Conservation (phyloP, 169 alveolate genomes). For the Miamiensis avidus region DNA sequence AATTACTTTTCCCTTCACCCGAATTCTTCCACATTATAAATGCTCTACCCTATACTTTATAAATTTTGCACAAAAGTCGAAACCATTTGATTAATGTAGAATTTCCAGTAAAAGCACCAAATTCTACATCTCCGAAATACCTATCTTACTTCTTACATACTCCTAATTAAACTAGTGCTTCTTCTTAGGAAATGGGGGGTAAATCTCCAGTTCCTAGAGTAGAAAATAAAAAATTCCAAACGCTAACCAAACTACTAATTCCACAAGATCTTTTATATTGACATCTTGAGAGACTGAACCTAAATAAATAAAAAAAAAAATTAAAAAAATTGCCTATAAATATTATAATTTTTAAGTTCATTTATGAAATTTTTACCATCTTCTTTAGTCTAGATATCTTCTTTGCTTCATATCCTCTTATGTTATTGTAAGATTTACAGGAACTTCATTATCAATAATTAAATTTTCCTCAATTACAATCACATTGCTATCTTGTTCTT, state of each 20-base stretch:
- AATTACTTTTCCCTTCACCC: constrained; percentile 43
- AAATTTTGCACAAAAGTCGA: constrained; percentile 42
- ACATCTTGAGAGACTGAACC: constrained; percentile 67
- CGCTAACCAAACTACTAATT: constrained; percentile 62
- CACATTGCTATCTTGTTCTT: background rate
- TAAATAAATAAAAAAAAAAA: background rate
- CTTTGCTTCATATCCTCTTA: constrained; percentile 66
- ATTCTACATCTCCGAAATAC: constrained; percentile 60
- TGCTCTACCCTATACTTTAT: constrained; percentile 59
- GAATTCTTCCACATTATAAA: constrained; percentile 60
- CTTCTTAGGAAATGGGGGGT: constrained; percentile 71
- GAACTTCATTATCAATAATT: constrained; percentile 7
- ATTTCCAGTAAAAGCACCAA: constrained; percentile 79
- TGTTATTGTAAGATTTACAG: constrained; percentile 54
- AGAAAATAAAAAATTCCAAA: constrained; percentile 64
- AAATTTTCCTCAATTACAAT: background rate
- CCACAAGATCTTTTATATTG: constrained; percentile 79
- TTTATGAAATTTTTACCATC: constrained; percentile 55
- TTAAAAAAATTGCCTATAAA: background rate
- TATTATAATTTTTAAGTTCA: background rate
- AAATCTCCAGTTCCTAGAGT: constrained; percentile 63
- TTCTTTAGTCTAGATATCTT: constrained; percentile 62
- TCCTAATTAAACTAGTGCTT: constrained; percentile 61
- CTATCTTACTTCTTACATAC: constrained; percentile 48
- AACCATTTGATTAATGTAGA: constrained; percentile 70